A percentile compares a stretch with the other conserved stretches of the same genome.
Evolutionary conservation across 768 basidiomycete genomes (phyloP).

Genomic region (Amanita rubescens): DNA sequence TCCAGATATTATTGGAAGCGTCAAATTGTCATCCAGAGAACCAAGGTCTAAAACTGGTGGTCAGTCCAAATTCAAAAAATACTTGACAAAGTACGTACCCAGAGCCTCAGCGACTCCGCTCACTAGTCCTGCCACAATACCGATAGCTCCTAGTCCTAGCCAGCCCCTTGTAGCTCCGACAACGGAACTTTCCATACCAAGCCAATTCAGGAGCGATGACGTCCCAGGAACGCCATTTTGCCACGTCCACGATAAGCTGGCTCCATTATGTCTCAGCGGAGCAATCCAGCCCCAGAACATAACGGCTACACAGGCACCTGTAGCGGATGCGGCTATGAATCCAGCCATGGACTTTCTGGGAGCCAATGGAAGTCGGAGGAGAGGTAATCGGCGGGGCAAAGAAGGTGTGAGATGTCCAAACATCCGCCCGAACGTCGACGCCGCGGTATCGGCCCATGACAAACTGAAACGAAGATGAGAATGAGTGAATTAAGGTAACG

Average conservation of each 20-base stretch:
- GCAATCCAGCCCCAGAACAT: conserved; percentile 68
- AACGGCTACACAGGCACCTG: conserved; percentile 57
- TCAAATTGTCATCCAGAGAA: conserved; percentile 82
- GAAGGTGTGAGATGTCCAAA: conserved; percentile 63
- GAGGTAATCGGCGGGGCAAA: conserved; percentile 33
- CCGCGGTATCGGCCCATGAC: conserved; percentile 94
- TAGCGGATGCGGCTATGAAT: conserved; percentile 69
- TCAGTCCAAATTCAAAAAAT: conserved; percentile 2
- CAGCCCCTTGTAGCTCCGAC: conserved; percentile 28
- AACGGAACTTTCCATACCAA: conserved; percentile 10
- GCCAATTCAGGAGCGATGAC: conserved; percentile 11
- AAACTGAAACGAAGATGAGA: conserved; percentile 41
- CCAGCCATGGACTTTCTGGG: conserved; percentile 82
- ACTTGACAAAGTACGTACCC: conserved; percentile 41
- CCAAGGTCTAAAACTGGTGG: conserved; percentile 56
- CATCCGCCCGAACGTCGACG: conserved; percentile 86
- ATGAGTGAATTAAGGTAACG: background rate
- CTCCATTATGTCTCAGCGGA: conserved; percentile 30
- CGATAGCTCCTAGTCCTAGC: conserved; percentile 47
- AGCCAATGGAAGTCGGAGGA: conserved; percentile 58
- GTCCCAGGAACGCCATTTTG: conserved; percentile 36
- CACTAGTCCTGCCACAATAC: conserved; percentile 64
- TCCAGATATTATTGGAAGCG: conserved; percentile 82
- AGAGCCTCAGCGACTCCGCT: conserved; percentile 86
- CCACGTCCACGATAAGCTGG: conserved; percentile 51